Conservation (phyloP, 148 eudicot genomes). For the Rheum nobile region DNA sequence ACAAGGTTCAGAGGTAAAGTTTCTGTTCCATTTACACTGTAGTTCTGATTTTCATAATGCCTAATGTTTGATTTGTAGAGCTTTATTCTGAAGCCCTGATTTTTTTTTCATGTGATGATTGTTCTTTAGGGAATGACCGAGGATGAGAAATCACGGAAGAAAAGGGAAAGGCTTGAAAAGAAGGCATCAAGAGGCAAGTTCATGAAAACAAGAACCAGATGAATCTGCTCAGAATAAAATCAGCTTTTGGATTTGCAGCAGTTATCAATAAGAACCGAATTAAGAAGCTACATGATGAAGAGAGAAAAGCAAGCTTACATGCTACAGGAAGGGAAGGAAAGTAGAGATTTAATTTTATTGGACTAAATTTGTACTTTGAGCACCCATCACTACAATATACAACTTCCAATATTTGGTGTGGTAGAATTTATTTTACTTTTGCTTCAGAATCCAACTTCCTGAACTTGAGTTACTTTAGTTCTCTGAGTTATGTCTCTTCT, state of each 20-base stretch:
- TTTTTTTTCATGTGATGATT: background rate
- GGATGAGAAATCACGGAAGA: constrained; percentile 66
- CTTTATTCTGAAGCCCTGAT: background rate
- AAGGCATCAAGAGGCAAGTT: constrained; percentile 55
- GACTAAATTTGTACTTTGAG: background rate
- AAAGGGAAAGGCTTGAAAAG: constrained; percentile 60
- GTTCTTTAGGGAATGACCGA: constrained; percentile 40
- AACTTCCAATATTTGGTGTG: background rate
- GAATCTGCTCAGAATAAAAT: background rate
- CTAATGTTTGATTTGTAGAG: background rate
- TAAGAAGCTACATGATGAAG: background rate
- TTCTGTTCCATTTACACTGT: background rate
- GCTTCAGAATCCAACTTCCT: background rate
- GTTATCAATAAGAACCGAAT: background rate
- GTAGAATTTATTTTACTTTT: background rate
- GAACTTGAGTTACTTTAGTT: background rate
- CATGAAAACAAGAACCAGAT: constrained; percentile 42
- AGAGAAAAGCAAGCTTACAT: background rate
- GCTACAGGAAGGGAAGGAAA: background rate
- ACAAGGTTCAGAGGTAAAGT: constrained; percentile 55
- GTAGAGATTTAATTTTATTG: background rate
- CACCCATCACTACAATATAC: background rate
- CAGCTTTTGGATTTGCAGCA: background rate
- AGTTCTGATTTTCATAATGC: background rate
- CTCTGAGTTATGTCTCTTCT: background rate